Percentiles rank a stretch among this genome's conserved stretches.
phyloP scores from a whole-genome alignment of 140 eudicot genomes.

The Senecio squalidus region DNA sequence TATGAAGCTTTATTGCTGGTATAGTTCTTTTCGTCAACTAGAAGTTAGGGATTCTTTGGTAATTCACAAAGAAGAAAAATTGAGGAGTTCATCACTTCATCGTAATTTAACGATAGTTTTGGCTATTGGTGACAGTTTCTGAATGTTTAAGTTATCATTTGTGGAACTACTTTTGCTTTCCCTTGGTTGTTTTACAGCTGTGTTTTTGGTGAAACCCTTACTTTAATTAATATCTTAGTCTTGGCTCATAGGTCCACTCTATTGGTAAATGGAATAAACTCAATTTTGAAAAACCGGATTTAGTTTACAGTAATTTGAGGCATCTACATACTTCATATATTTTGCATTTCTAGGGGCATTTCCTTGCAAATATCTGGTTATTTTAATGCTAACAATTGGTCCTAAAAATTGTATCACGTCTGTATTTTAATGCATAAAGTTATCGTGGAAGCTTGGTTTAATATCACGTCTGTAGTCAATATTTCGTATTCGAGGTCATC shows the following conservation, averaged over 20 bases:
- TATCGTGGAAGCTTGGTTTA: neutral
- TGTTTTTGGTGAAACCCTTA: too few relatives aligned
- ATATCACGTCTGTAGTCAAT: neutral
- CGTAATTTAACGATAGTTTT: too few relatives aligned
- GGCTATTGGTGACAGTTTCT: too few relatives aligned
- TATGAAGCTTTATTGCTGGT: constrained; percentile 2
- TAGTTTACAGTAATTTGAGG: neutral
- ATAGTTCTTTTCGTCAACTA: neutral
- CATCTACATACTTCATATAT: neutral
- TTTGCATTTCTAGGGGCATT: neutral
- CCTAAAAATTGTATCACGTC: neutral
- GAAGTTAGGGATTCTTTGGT: constrained; percentile 2
- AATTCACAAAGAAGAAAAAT: constrained; percentile 3
- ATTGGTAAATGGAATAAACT: neutral
- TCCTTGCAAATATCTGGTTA: neutral
- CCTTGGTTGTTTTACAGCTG: too few relatives aligned
- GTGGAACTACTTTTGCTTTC: too few relatives aligned
- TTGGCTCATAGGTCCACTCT: neutral
- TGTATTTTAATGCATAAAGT: neutral
- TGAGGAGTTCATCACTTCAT: too few relatives aligned
- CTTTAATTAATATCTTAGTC: neutral
- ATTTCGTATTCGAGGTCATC: neutral
- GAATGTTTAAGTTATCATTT: too few relatives aligned
- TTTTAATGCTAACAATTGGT: neutral
- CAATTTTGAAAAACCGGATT: neutral